Evolutionary conservation across 345 rosid genomes (phyloP), one percentile per base, ranked within the genome.

Genomic region (Populus pruinosa): DNA sequence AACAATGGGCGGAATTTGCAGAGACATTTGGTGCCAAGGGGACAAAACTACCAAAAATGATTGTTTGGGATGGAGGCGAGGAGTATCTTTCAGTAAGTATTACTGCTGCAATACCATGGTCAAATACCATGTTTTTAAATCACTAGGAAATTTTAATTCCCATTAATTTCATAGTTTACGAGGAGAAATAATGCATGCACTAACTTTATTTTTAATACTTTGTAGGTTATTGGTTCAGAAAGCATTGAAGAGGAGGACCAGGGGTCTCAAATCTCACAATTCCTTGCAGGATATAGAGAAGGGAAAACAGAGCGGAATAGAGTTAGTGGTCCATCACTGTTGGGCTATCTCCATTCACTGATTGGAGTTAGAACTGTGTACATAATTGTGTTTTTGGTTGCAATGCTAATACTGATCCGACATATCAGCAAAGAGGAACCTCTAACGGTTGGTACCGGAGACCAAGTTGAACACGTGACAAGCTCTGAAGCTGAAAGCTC

Each of bases 21-120:
- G 94, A 90, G 78, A 82, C 92, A 31, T 96, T 96, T 75, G 93
- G 83, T 21, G 89, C 76, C 47, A 84, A 83, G 86, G 86, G 85
- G 79, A 65, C 87, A 62, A 87, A 87, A 38, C 88, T 96, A 41
- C 99, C 99, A 18, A 92, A 85, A 86, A 87, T 93, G 88, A 80
- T 96, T 66, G 86, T 96, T 53, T 96, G 99, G 98, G 86, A 91
- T 76, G 98, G 99, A 62, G 90, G 83, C 39, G 94, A 88, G 75
- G 90, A 87, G 77, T 96, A 92, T 85, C 81, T 87, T 55, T 80
- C 86, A 50, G 99, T 96, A 87, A 89, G 89, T 77, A 70, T 31
- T 31, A 6, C n/a, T 35, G n/a, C 38, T 41, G 25, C 10, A 53
- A 38, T 21, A 36, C 66, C 23, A 14, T 71, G 11, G 7, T 44